phyloP scores from a whole-genome alignment of 2,329 filamentous ascomycete species.

The Pleomassaria siparia region DNA sequence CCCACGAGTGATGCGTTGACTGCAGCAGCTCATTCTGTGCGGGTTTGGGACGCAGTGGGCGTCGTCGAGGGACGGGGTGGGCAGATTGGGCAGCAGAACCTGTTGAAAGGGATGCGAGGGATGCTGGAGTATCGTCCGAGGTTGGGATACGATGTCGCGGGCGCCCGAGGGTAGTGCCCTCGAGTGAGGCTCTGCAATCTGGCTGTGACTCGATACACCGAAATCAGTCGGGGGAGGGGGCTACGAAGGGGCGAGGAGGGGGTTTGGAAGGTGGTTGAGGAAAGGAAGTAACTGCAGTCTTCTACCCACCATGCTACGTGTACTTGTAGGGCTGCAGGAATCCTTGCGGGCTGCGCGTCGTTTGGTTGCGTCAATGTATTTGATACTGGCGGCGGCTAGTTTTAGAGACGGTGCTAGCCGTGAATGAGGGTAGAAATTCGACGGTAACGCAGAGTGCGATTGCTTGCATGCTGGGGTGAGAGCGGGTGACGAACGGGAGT shows the following conservation, averaged over 20 bases:
- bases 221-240: constrained; percentile 26
- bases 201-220: constrained; percentile 25
- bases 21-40: constrained; percentile 21
- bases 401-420: constrained; percentile 15
- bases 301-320: constrained; percentile 43
- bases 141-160: constrained; percentile 21
- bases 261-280: constrained; percentile 10
- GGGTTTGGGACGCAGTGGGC: constrained; percentile 26
- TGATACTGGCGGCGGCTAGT: constrained; percentile 28
- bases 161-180: constrained; percentile 22
- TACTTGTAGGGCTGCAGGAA: constrained; percentile 22
- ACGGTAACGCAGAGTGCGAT: constrained; percentile 33
- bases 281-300: constrained; percentile 20
- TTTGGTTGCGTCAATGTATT: constrained; percentile 31
- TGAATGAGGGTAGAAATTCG: constrained; percentile 23
- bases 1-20: constrained; percentile 19
- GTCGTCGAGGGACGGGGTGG: constrained; percentile 23
- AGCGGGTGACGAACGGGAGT: constrained; percentile 22
- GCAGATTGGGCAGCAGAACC: constrained; percentile 10
- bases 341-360: constrained; percentile 24
- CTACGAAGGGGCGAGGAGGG: neutral
- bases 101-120: constrained; percentile 14
- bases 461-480: constrained; percentile 40
- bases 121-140: constrained; percentile 16
- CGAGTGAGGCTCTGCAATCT: constrained; percentile 27